Conservation (phyloP, 176 grass and related monocot species). For the Carex littledalei region DNA sequence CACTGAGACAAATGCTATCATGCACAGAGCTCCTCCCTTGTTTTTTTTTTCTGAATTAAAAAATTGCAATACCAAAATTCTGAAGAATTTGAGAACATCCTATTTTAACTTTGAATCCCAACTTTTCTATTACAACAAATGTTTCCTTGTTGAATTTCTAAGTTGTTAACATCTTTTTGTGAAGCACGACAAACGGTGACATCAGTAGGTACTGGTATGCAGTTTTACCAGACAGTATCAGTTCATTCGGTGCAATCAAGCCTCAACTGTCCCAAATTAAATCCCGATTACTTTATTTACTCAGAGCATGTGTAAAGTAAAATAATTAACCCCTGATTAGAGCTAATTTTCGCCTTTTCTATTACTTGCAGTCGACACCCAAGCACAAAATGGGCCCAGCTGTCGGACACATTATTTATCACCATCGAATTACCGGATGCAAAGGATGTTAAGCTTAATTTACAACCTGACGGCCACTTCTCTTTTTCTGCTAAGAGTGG, state of each 20-base stretch:
- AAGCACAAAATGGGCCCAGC: conserved; percentile 88
- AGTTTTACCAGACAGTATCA: neutral
- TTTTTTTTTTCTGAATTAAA: neutral
- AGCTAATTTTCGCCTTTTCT: neutral
- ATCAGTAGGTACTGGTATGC: neutral
- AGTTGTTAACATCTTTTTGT: neutral
- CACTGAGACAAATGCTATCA: neutral
- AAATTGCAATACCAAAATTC: neutral
- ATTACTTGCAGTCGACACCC: conserved; percentile 61
- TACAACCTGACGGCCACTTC: conserved; percentile 75
- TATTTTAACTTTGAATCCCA: neutral
- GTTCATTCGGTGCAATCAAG: neutral
- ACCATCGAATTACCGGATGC: conserved; percentile 75
- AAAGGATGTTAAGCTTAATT: conserved; percentile 80
- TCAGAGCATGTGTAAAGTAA: neutral
- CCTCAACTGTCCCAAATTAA: neutral
- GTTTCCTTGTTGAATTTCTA: neutral
- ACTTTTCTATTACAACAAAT: neutral
- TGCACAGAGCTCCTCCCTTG: neutral
- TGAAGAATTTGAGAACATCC: neutral
- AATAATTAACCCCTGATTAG: neutral
- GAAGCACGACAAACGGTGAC: neutral
- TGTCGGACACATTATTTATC: conserved; percentile 59
- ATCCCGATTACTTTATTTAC: neutral
- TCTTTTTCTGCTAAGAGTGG: conserved; percentile 58